Conservation (phyloP, 2,329 filamentous ascomycete species). For the Xylariaceae sp. region DNA sequence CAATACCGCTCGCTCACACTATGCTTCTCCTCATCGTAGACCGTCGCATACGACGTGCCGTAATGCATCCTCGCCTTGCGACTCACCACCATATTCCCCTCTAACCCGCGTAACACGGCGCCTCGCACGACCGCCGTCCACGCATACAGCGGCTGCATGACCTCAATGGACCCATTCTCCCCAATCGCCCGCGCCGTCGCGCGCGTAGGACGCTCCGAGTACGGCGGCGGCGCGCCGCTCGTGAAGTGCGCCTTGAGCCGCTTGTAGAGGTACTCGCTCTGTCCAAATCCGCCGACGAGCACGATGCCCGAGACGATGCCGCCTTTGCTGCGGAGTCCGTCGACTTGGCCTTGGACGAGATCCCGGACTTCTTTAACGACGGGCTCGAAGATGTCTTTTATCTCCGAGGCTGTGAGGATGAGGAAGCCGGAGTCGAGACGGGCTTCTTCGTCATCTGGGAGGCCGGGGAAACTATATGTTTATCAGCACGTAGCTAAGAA, state of each 20-base stretch:
- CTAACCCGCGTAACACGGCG: constrained; percentile 67
- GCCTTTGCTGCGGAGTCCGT: constrained; percentile 55
- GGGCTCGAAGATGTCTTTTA: constrained; percentile 70
- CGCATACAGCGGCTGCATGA: constrained; percentile 76
- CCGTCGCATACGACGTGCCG: constrained; percentile 74
- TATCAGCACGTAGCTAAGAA: background rate
- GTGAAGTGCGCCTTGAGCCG: constrained; percentile 65
- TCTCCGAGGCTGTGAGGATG: constrained; percentile 62
- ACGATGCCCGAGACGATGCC: constrained; percentile 68
- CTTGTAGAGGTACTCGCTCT: constrained; percentile 70
- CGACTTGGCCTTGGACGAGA: constrained; percentile 62
- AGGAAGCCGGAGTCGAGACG: constrained; percentile 73
- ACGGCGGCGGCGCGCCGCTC: constrained; percentile 52
- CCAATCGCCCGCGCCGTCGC: constrained; percentile 44
- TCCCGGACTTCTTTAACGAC: constrained; percentile 67
- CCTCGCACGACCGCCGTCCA: constrained; percentile 78
- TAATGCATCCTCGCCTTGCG: constrained; percentile 71
- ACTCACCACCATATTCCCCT: constrained; percentile 74
- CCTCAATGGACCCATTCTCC: constrained; percentile 58
- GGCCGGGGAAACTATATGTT: constrained; percentile 56
- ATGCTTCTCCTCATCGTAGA: constrained; percentile 72
- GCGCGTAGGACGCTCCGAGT: constrained; percentile 67
- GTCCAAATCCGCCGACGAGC: constrained; percentile 75
- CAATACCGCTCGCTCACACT: constrained; percentile 69
- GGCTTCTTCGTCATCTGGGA: constrained; percentile 69